A percentile compares a stretch with the other conserved stretches of the same genome.
These are phyloP conservation scores for Yamadazyma diddensiae DNA, from an alignment of 1,139 yeast genomes.

Conservation along the genomic window DNA sequence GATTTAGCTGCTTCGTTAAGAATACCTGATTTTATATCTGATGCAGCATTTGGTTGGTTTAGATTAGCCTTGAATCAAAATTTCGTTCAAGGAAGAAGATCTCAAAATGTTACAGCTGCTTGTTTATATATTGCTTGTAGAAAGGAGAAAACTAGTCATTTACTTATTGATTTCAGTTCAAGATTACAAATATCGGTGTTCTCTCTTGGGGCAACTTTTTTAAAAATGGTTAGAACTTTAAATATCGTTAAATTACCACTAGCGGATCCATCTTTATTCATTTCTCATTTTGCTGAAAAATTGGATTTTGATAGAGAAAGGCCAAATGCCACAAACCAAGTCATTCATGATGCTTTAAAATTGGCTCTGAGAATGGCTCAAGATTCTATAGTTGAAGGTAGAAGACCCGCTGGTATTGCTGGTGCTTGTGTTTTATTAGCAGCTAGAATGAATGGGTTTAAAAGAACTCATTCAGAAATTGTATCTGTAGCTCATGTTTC, in stretches of 20 bases:
- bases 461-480: constrained; percentile 89
- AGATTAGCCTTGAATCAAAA: constrained; percentile 79
- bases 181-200: constrained; percentile 87
- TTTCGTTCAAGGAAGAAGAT: constrained; percentile 92
- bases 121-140: constrained; percentile 95
- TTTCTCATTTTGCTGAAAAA: constrained; percentile 89
- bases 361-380: constrained; percentile 87
- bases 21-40: constrained; percentile 82
- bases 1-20: constrained; percentile 75
- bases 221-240: constrained; percentile 81
- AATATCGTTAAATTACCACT: constrained; percentile 75
- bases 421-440: constrained; percentile 94
- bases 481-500: constrained; percentile 96
- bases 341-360: constrained; percentile 81
- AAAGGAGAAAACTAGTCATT: constrained; percentile 84
- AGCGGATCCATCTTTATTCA: constrained; percentile 91
- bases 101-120: constrained; percentile 93
- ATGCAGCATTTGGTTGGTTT: constrained; percentile 87
- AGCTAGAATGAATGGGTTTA: constrained; percentile 91
- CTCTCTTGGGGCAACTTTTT: constrained; percentile 91
- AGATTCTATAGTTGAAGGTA: constrained; percentile 95
- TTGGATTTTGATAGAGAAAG: constrained; percentile 50
- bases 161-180: constrained; percentile 93
- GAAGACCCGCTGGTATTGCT: constrained; percentile 97
- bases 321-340: constrained; percentile 66